Conservation (phyloP, 2,329 filamentous ascomycete genomes). For the Lasiodiplodia gonubiensis region DNA sequence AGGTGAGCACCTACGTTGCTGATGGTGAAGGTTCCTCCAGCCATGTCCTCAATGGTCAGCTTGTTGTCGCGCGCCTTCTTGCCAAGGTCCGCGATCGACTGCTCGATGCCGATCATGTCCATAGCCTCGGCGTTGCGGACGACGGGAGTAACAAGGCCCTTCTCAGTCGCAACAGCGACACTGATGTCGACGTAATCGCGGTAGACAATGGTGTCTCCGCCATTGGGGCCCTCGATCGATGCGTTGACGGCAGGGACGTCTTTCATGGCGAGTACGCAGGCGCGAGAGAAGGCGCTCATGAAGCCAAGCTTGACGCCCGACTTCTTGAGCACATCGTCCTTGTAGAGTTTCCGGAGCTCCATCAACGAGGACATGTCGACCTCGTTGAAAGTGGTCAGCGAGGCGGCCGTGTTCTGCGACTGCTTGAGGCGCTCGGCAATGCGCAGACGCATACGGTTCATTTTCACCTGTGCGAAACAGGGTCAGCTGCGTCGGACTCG, state of each 20-base stretch:
- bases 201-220: conserved; percentile 97
- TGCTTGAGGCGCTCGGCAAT: conserved; percentile 99
- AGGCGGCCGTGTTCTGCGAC: conserved; percentile 97
- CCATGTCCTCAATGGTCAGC: conserved; percentile 99
- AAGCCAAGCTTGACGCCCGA: conserved; percentile 98
- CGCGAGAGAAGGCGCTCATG: conserved; percentile 96
- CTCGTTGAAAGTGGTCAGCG: conserved; percentile 97
- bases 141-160: conserved; percentile 94
- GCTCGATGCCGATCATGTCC: conserved; percentile 89
- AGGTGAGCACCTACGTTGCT: conserved; percentile 68
- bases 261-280: conserved; percentile 88
- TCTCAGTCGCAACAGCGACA: conserved; percentile 95
- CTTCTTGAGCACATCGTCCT: conserved; percentile 95
- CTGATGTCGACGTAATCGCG: conserved; percentile 97
- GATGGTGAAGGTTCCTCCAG: conserved; percentile 96
- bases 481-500: not conserved
- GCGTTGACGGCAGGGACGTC: conserved; percentile 95
- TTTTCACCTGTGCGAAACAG: conserved; percentile 75
- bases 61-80: conserved; percentile 98
- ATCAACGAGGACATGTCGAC: conserved; percentile 98
- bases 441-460: conserved; percentile 98
- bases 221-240: conserved; percentile 93
- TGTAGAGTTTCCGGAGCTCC: conserved; percentile 97
- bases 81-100: conserved; percentile 88
- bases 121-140: conserved; percentile 90